A percentile compares a stretch with the other conserved stretches of the same genome.
phyloP scores from a whole-genome alignment of 305 asterid species.

The Monarda citriodora region DNA sequence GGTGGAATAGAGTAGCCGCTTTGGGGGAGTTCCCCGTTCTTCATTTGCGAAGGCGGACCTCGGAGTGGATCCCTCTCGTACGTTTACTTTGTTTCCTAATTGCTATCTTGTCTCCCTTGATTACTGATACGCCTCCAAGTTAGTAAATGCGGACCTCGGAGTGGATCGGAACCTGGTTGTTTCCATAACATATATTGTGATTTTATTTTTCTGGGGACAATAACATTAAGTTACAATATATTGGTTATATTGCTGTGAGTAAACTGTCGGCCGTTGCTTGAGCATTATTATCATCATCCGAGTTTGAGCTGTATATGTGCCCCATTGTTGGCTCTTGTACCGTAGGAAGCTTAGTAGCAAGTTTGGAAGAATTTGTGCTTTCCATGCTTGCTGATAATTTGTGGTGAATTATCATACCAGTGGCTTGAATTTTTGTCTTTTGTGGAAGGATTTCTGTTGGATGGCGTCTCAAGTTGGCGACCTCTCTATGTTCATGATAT shows the following conservation, averaged over 20 bases:
- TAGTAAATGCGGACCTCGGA: slow-evolving; percentile 13
- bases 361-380: slow-evolving; percentile 8
- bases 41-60: slow-evolving; percentile 78
- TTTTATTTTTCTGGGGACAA: background rate
- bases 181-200: slow-evolving; percentile 3
- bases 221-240: slow-evolving; percentile 3
- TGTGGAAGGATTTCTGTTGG: slow-evolving; percentile 8
- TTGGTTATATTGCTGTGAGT: slow-evolving; percentile 12
- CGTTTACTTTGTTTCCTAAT: slow-evolving; percentile 30
- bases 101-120: slow-evolving; percentile 11
- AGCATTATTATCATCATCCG: slow-evolving; percentile 6
- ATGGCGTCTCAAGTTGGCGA: slow-evolving; percentile 17
- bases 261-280: slow-evolving; percentile 6
- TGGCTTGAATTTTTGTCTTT: slow-evolving; percentile 4
- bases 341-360: slow-evolving; percentile 13
- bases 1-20: slow-evolving; percentile 74
- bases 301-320: slow-evolving; percentile 5
- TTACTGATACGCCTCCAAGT: slow-evolving; percentile 14
- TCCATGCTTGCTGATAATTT: slow-evolving; percentile 10
- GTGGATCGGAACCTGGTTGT: slow-evolving; percentile 6
- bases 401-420: slow-evolving; percentile 1
- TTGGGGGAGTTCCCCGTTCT: slow-evolving; percentile 85
- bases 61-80: slow-evolving; percentile 87
- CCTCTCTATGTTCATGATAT: slow-evolving; percentile 10
- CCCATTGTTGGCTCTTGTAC: slow-evolving; percentile 14